Base-by-base conservation (phyloP, 805 yeast species). In the Phaffomyces thermotolerans region DNA sequence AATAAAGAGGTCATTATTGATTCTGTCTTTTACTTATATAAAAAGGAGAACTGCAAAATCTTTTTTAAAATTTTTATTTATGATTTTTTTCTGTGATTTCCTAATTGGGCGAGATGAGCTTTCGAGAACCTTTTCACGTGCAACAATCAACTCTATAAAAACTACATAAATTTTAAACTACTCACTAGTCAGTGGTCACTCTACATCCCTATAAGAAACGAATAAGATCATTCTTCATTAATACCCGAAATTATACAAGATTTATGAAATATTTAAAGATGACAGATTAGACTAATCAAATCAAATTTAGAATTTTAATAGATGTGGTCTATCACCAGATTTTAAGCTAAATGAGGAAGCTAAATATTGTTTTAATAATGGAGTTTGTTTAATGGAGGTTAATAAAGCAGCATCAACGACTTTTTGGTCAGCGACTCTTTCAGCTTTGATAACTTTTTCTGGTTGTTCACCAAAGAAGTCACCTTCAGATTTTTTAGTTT, bases 271-370 rank as follows among this genome's bases (percentile, higher is more conserved):
- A 34, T 38, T 39, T 42, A 34, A 30, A 30, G 6, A 34, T 42
- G 41, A 42, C 29, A n/a, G 40, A 29, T 14, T 41, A 14, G 37
- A 33, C 22, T 34, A 29, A 39, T 27, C 29, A 27, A 12, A 18
- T 43, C 46, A 43, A 31, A 55, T 58, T 84, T 89, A 91, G 76
- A 93, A 91, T 79, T 86, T 88, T 84, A 93, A 88, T 71, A 85
- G 81, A 76, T 91, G 99, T 67, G 98, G 99, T 73, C 78, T 88
- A 81, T 91, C 99, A 74, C 98, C 98, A 75, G 78, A 81, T 86
- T 88, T 90, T 75, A 91, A 81, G 63, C 96, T 83, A 90, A 91
- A 91, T 63, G 95, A 75, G 63, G 96, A 71, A 61, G 96, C 84
- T 68, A 91, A 82, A 87, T 91, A 91, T 76, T 90, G 95, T 76